Evolutionary conservation across 495 filamentous ascomycete species (phyloP).

Genomic region (Filosporella fistucella): DNA sequence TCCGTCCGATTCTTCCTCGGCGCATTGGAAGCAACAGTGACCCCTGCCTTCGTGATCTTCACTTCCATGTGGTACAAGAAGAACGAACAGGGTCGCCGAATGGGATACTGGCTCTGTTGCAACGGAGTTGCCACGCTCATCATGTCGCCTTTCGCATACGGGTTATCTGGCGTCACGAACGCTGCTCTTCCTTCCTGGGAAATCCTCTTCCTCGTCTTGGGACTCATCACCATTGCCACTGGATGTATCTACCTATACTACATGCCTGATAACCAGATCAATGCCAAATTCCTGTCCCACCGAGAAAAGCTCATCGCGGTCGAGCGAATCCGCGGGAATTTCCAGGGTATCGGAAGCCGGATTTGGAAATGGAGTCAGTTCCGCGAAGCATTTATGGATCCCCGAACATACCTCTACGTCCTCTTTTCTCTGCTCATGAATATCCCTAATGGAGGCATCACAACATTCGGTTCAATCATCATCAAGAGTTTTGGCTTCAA

Average conservation of each 20-base stretch:
- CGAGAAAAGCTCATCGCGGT: slow-evolving; percentile 53
- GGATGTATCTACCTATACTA: slow-evolving; percentile 51
- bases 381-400: slow-evolving; percentile 47
- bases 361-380: slow-evolving; percentile 53
- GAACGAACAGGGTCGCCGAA: slow-evolving; percentile 42
- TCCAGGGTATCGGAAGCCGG: slow-evolving; percentile 60
- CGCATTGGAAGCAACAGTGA: slow-evolving; percentile 13
- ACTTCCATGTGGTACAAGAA: slow-evolving; percentile 17
- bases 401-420: slow-evolving; percentile 54
- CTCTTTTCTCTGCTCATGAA: slow-evolving; percentile 41
- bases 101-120: slow-evolving; percentile 36
- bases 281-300: slow-evolving; percentile 49
- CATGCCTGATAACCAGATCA: slow-evolving; percentile 59
- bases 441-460: slow-evolving; percentile 48
- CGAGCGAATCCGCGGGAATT: slow-evolving; percentile 52
- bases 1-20: slow-evolving; percentile 55
- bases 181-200: slow-evolving; percentile 38
- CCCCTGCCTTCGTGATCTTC: slow-evolving; percentile 19
- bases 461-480: slow-evolving; percentile 57
- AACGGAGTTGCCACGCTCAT: slow-evolving; percentile 38
- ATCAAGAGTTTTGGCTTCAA: slow-evolving; percentile 49
- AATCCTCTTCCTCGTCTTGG: slow-evolving; percentile 43
- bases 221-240: slow-evolving; percentile 48
- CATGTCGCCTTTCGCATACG: slow-evolving; percentile 47
- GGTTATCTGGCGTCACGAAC: slow-evolving; percentile 41